These are phyloP conservation scores for Corylus heterophylla DNA, from an alignment of 306 rosid genomes.

Conservation along the genomic window DNA sequence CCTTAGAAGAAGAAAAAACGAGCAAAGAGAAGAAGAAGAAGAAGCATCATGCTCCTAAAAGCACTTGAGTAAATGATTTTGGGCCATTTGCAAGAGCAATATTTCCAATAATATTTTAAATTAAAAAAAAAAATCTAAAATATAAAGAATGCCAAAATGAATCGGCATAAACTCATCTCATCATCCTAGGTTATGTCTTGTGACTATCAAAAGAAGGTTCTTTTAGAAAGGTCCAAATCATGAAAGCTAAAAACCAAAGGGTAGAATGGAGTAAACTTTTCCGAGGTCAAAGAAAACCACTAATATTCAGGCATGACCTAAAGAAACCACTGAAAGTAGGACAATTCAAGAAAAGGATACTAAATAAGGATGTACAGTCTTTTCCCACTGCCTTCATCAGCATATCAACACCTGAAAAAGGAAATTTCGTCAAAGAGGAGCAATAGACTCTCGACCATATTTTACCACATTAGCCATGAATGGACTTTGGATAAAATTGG, in stretches of 20 bases:
- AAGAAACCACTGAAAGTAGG: constrained; percentile 9
- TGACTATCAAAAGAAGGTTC: background rate
- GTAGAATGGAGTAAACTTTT: background rate
- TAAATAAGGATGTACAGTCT: constrained; percentile 91
- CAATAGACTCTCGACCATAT: background rate
- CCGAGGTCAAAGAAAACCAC: constrained; percentile 1
- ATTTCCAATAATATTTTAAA: background rate
- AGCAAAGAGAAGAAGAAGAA: background rate
- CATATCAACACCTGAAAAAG: constrained; percentile 78
- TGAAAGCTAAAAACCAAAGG: constrained; percentile 10
- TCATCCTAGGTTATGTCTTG: background rate
- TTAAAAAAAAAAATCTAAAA: background rate
- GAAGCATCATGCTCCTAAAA: too few relatives aligned
- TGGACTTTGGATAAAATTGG: background rate
- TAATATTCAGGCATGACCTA: constrained; percentile 4
- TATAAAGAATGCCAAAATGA: background rate
- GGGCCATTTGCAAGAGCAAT: background rate
- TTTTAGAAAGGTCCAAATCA: background rate
- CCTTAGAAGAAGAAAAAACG: background rate
- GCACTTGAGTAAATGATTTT: background rate
- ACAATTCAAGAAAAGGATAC: constrained; percentile 66
- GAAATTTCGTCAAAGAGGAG: constrained; percentile 9
- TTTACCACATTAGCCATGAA: background rate
- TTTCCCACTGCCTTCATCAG: constrained; percentile 89
- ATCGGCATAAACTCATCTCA: background rate